Conservation (phyloP, 2,329 filamentous ascomycete species). For the Thelonectria olida region DNA sequence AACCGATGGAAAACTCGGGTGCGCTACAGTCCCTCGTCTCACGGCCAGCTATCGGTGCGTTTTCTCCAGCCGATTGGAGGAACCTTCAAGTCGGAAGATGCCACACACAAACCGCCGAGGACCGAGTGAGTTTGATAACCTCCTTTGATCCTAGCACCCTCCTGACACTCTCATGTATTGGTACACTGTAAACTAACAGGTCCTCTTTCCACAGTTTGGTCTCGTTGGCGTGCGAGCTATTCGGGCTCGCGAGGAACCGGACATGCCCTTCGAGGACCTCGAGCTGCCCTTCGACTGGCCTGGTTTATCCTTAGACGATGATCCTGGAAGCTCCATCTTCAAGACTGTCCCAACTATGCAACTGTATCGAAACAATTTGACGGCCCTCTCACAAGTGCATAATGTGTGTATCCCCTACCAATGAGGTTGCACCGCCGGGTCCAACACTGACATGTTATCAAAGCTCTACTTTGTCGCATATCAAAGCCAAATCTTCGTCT, state of each 20-base stretch:
- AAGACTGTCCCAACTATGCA: constrained; percentile 46
- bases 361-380: constrained; percentile 63
- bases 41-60: neutral
- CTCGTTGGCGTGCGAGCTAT: constrained; percentile 44
- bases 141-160: neutral
- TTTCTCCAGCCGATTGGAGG: neutral
- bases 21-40: too few relatives aligned
- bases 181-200: constrained; percentile 12
- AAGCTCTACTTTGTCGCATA: constrained; percentile 71
- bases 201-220: constrained; percentile 46
- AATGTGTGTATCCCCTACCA: constrained; percentile 52
- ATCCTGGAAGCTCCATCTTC: constrained; percentile 38
- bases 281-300: constrained; percentile 45
- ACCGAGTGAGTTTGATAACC: constrained; percentile 44
- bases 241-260: constrained; percentile 47
- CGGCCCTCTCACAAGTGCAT: constrained; percentile 64
- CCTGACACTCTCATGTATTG: too few relatives aligned
- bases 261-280: constrained; percentile 32
- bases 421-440: neutral
- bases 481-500: constrained; percentile 65
- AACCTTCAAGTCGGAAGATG: constrained; percentile 47
- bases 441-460: constrained; percentile 18
- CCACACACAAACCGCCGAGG: constrained; percentile 47
- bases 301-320: constrained; percentile 35
- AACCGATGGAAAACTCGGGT: too few relatives aligned